These are phyloP conservation scores for Rhodocollybia butyracea DNA, from an alignment of 768 basidiomycete genomes.

Conservation along the genomic window DNA sequence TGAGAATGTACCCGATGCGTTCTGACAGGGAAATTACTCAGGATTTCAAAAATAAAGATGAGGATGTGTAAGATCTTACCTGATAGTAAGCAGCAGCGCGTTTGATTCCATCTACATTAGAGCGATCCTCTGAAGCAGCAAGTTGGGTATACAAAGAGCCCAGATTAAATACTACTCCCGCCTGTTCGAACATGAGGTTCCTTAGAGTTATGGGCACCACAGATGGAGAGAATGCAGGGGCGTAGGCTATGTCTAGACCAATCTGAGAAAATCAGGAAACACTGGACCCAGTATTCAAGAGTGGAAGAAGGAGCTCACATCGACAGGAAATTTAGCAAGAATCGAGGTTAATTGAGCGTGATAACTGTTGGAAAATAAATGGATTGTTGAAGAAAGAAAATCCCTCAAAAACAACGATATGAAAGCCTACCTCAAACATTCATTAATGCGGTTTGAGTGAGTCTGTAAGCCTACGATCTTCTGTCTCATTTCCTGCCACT, in stretches of 20 bases:
- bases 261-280: slow-evolving; percentile 42
- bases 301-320: slow-evolving; percentile 40
- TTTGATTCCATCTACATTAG: slow-evolving; percentile 77
- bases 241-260: slow-evolving; percentile 67
- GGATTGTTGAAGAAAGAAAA: no score
- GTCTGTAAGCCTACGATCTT: slow-evolving; percentile 47
- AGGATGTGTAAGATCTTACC: slow-evolving; percentile 31
- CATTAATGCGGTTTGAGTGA: slow-evolving; percentile 53
- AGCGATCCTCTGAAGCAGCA: slow-evolving; percentile 67
- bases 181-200: slow-evolving; percentile 82
- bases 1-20: slow-evolving; percentile 69
- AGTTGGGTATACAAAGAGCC: slow-evolving; percentile 84
- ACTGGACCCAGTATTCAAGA: not conserved
- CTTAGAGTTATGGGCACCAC: slow-evolving; percentile 58
- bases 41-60: no score
- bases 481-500: slow-evolving; percentile 66
- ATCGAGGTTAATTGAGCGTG: slow-evolving; percentile 87
- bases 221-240: slow-evolving; percentile 61
- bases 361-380: slow-evolving; percentile 52
- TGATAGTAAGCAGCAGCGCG: slow-evolving; percentile 70
- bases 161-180: slow-evolving; percentile 79
- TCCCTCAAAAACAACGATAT: not conserved
- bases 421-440: slow-evolving; percentile 53
- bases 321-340: slow-evolving; percentile 77
- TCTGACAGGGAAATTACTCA: slow-evolving; percentile 37